Base-by-base conservation (phyloP, 2,329 filamentous ascomycete genomes). In the Hypoxylon sp. region DNA sequence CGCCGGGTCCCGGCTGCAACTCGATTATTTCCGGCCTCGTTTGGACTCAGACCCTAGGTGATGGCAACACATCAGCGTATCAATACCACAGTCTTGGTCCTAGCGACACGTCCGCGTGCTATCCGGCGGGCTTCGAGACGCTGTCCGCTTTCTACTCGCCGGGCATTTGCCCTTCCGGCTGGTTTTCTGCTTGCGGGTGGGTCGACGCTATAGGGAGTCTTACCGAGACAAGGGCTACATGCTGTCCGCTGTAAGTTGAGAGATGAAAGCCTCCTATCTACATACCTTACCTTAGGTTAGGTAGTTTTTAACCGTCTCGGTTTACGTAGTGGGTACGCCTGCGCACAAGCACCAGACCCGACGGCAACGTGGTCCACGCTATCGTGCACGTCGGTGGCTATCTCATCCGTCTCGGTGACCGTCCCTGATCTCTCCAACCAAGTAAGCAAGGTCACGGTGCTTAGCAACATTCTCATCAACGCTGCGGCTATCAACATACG, bases 341-440 rank as follows among this genome's bases (percentile, higher is more conserved):
- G 50, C 36, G 47, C 38, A 5, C 27, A 29, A 7, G 2, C 32
- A n/a, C 17, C 47, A 9, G 13, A 31, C 3, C 8, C 31, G 4
- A 51, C 43, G 15, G 43, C 45, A 15, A 36, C 46, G 2, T 58
- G 55, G 51, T 55, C 43, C 6, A 58, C 47, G 2, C 31, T 55
- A 11, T 58, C 43, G 3, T 58, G 47, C 4, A 29, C 40, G 2
- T 49, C 47, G 3, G 9, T 20, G 7, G 34, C 20, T 6, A 37
- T 30, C 3, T 31, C 41, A 4, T 2, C 29, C 3, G 20, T 48
- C 5, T 45, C 42, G 8, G 41, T 51, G 2, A 55, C 51, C 2
- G 51, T 52, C 4, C 46, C 51, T 2, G 51, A 52, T 17, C 2
- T 43, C n/a, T 48, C 26, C 6, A 46, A 47, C 17, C 51, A 58